Evolutionary conservation across 495 filamentous ascomycete species (phyloP), one percentile per base, ranked within the genome.

Genomic region (Talaromyces nanjingensis): DNA sequence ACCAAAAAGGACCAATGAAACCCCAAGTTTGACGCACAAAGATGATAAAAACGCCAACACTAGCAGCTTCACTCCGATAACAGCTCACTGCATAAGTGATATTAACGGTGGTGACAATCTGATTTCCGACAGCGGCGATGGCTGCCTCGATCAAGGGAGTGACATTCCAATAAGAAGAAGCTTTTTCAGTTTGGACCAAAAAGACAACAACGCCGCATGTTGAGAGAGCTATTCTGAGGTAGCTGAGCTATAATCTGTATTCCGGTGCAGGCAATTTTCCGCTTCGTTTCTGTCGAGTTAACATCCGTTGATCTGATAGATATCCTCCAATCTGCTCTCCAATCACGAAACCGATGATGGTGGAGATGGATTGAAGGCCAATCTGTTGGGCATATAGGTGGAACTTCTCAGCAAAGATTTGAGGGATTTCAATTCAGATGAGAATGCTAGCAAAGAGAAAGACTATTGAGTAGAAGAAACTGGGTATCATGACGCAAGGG

Each of bases 301-400:
- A 56, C 25, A 76, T 16, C 33, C 71, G 72, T 67, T 67, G 69
- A 47, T 77, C 75, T 0, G 69, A 76, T 45, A 70, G 64, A 6
- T 67, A 72, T 0, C 74, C 75, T 56, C 72, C 72, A 6, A 73
- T 42, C 54, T 76, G 75, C 52, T 77, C 74, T 12, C 74, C 74
- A 11, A 76, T 64, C 0, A 75, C 66, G 24, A 68, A 73, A 7
- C 75, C 73, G 47, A 77, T 72, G 55, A 76, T 72, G 52, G 75
- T 68, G 2, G 71, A 69, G n/a, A 77, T 67, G 18, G 73, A 77
- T 29, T 76, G 71, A 34, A 77, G 55, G 4, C 74, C 74, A 14
- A 73, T 73, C 39, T 77, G 69, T 49, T 75, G 71, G 0, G 75
- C 64, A 59, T 73, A 62, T 12, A 74, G 72, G 57, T 73, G 49